These are phyloP conservation scores for Calophaca sinica DNA, from an alignment of 306 rosid species.

Conservation along the genomic window DNA sequence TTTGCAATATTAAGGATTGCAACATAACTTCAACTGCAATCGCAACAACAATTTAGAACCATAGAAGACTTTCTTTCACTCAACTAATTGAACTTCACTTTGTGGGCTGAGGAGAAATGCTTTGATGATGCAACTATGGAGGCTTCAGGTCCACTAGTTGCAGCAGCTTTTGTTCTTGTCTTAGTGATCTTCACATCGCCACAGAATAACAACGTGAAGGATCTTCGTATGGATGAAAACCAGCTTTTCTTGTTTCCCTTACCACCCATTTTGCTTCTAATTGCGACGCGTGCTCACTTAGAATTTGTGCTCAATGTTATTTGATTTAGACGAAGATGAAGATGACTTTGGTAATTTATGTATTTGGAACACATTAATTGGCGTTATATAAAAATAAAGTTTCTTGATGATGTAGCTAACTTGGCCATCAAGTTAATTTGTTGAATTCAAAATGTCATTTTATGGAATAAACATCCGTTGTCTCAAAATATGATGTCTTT, in stretches of 20 bases:
- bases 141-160: conserved; percentile 29
- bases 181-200: conserved; percentile 36
- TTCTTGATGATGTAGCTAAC: conserved; percentile 31
- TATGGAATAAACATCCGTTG: too few species aligned
- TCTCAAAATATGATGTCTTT: too few species aligned
- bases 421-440: conserved; percentile 42
- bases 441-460: conserved; percentile 17
- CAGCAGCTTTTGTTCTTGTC: background rate
- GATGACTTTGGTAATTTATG: conserved; percentile 20
- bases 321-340: background rate
- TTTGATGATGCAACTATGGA: conserved; percentile 42
- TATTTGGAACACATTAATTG: conserved; percentile 18
- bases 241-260: conserved; percentile 5
- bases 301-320: conserved; percentile 1
- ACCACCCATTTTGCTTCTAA: conserved; percentile 14
- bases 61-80: background rate
- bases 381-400: background rate
- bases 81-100: conserved; percentile 38
- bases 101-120: conserved; percentile 43
- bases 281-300: background rate
- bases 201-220: background rate
- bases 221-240: conserved; percentile 22
- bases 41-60: too few species aligned
- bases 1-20: too few species aligned
- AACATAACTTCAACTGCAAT: too few species aligned